These are phyloP conservation scores for Stellera chamaejasme DNA, from an alignment of 345 rosid species.

Conservation along the genomic window DNA sequence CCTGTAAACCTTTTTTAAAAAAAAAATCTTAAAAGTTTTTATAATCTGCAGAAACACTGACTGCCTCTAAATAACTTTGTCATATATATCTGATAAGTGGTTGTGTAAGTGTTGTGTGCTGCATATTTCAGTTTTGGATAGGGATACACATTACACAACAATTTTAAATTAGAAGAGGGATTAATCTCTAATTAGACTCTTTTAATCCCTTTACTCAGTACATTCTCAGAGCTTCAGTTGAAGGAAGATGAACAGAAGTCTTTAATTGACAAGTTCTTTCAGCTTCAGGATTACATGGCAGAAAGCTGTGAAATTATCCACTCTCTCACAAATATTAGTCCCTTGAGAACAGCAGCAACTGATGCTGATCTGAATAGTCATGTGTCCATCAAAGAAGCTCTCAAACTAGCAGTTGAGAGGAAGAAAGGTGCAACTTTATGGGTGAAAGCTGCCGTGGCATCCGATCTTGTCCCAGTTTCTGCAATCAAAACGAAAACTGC, in stretches of 20 bases:
- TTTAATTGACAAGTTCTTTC: constrained; percentile 39
- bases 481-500: constrained; percentile 1
- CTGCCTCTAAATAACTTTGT: neutral
- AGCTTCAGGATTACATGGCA: constrained; percentile 48
- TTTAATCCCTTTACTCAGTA: constrained; percentile 22
- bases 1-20: neutral
- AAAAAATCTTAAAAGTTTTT: neutral
- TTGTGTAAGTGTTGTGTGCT: too few species aligned
- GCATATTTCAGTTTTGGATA: neutral
- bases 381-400: constrained; percentile 14
- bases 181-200: constrained; percentile 3
- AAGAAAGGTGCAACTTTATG: constrained; percentile 41
- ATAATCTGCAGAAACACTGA: neutral
- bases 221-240: constrained; percentile 49
- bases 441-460: constrained; percentile 53
- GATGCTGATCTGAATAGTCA: constrained; percentile 11
- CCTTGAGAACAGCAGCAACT: constrained; percentile 12
- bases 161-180: neutral
- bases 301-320: constrained; percentile 35
- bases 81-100: too few species aligned
- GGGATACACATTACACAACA: constrained; percentile 1
- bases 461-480: constrained; percentile 36
- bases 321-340: constrained; percentile 18
- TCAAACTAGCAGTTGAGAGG: constrained; percentile 33
- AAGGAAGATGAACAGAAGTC: constrained; percentile 28